Conservation (phyloP, 2,329 filamentous ascomycete genomes). For the Mycosphaerella sp. region DNA sequence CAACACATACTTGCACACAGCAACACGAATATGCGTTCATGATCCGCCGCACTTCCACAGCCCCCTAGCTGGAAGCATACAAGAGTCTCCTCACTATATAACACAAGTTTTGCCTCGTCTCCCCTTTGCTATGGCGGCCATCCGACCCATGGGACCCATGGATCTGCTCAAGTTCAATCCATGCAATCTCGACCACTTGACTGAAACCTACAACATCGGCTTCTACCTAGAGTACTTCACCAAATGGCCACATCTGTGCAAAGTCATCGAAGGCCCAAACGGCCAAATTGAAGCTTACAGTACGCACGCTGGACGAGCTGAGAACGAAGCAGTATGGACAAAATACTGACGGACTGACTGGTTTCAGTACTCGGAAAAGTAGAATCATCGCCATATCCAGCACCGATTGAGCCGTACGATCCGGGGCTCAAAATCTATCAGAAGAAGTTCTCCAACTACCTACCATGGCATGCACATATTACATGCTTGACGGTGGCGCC, state of each 20-base stretch:
- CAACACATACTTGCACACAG: too few species aligned
- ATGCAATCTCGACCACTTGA: constrained; percentile 91
- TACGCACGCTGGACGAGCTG: constrained; percentile 40
- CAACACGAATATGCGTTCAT: too few species aligned
- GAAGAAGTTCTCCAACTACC: constrained; percentile 58
- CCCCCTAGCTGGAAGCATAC: too few species aligned
- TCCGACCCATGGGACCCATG: constrained; percentile 74
- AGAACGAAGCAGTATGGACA: too few species aligned
- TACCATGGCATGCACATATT: constrained; percentile 99
- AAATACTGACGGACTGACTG: too few species aligned
- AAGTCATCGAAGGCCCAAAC: constrained; percentile 76
- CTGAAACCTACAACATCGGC: constrained; percentile 93
- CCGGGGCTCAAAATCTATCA: constrained; percentile 40
- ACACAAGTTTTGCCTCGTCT: too few species aligned
- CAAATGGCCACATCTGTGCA: constrained; percentile 92
- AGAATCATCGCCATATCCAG: constrained; percentile 69
- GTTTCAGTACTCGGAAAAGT: constrained; percentile 87
- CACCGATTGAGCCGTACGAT: constrained; percentile 65
- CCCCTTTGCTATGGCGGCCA: constrained; percentile 38
- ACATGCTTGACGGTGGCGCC: constrained; percentile 92
- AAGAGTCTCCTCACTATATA: too few species aligned
- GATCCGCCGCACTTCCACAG: too few species aligned
- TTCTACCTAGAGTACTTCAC: constrained; percentile 97
- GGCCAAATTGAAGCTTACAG: constrained; percentile 95
- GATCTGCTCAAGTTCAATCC: constrained; percentile 88